Evolutionary conservation across 345 rosid genomes (phyloP).

Genomic region (Leavenworthia alabamica): DNA sequence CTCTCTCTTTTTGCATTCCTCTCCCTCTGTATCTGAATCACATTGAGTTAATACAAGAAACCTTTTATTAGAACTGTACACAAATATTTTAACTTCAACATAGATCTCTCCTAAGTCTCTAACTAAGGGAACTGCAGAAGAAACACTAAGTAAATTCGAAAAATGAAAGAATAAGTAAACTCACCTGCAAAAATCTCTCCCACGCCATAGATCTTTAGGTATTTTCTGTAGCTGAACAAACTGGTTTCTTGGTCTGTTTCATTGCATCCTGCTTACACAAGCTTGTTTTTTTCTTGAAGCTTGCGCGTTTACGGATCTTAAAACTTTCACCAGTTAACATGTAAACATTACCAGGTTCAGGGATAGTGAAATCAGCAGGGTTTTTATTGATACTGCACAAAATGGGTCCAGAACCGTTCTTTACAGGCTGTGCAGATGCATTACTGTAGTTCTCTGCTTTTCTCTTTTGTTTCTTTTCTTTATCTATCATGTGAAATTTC

Average conservation of each 20-base stretch:
- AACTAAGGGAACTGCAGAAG: not conserved
- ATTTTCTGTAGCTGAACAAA: constrained; percentile 8
- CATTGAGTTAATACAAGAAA: not conserved
- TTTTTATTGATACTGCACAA: constrained; percentile 64
- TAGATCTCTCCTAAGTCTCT: not conserved
- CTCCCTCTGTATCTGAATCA: constrained; percentile 20
- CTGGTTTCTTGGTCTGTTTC: constrained; percentile 14
- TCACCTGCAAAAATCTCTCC: constrained; percentile 19
- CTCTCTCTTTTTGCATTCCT: not conserved
- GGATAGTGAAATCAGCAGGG: constrained; percentile 83
- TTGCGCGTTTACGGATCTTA: constrained; percentile 25
- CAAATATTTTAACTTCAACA: not conserved
- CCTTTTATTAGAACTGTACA: not conserved
- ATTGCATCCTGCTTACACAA: constrained; percentile 13
- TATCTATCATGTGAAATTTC: constrained; percentile 31
- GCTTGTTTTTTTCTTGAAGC: constrained; percentile 13
- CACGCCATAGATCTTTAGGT: constrained; percentile 10
- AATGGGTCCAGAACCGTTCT: constrained; percentile 34
- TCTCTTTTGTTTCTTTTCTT: constrained; percentile 34
- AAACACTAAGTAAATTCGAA: not conserved
- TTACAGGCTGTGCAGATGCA: constrained; percentile 25
- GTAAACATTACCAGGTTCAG: constrained; percentile 60
- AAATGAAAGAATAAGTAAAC: not conserved
- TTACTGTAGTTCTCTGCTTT: constrained; percentile 24
- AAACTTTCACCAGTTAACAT: constrained; percentile 58